phyloP scores from a whole-genome alignment of 1,139 yeast genomes.

The Saccharomycopsis hybrid region DNA sequence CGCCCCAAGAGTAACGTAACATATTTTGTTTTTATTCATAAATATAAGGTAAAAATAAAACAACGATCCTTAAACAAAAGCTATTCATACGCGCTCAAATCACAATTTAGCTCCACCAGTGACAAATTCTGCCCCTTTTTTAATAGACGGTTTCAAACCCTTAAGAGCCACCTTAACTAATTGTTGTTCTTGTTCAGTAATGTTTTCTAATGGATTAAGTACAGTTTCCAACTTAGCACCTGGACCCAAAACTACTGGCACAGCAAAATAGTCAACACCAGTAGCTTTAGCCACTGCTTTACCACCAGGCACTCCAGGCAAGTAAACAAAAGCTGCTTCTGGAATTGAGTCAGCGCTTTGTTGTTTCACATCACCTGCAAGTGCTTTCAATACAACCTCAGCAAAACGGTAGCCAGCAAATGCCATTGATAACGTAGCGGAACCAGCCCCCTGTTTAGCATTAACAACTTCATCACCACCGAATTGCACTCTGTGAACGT shows the following conservation, averaged over 20 bases:
- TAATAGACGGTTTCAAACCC: slow-evolving; percentile 50
- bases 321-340: slow-evolving; percentile 45
- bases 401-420: slow-evolving; percentile 69
- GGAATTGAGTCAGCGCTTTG: slow-evolving; percentile 31
- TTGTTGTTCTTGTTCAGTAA: slow-evolving; percentile 38
- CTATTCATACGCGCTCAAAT: too few relatives aligned
- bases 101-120: slow-evolving; percentile 23
- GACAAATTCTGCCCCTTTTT: slow-evolving; percentile 59
- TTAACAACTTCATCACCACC: slow-evolving; percentile 79
- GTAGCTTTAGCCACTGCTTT: slow-evolving; percentile 34
- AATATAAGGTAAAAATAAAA: too few relatives aligned
- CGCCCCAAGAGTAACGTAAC: too few relatives aligned
- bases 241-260: slow-evolving; percentile 47
- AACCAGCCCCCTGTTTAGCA: slow-evolving; percentile 72
- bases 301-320: slow-evolving; percentile 51
- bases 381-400: slow-evolving; percentile 50
- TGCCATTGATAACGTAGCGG: slow-evolving; percentile 76
- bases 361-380: slow-evolving; percentile 25
- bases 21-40: too few relatives aligned
- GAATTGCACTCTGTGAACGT: slow-evolving; percentile 58
- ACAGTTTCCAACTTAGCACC: slow-evolving; percentile 45
- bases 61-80: too few relatives aligned
- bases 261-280: slow-evolving; percentile 51
- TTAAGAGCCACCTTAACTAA: slow-evolving; percentile 46
- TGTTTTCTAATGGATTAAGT: slow-evolving; percentile 38